A percentile compares a stretch with the other conserved stretches of the same genome.
These are phyloP conservation scores for Cinchona pubescens DNA, from an alignment of 257 asterid species.

Conservation along the genomic window DNA sequence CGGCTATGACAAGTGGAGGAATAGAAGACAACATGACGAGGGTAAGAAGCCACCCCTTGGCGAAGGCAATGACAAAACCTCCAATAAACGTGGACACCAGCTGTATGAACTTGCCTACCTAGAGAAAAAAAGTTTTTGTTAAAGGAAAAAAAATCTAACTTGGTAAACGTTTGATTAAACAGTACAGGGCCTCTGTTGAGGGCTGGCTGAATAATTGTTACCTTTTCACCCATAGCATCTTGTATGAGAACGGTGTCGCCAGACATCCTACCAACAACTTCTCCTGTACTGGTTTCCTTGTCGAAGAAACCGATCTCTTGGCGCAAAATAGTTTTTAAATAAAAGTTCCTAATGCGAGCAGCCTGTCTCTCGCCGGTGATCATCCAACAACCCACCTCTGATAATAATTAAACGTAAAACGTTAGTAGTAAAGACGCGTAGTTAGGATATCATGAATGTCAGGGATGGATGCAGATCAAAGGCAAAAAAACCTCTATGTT, in stretches of 20 bases:
- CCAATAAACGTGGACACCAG: conserved; percentile 64
- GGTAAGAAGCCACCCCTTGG: conserved; percentile 83
- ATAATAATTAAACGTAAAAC: not conserved
- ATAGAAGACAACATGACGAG: conserved; percentile 71
- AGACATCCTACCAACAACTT: conserved; percentile 82
- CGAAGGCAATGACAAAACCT: conserved; percentile 67
- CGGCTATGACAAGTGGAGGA: conserved; percentile 71
- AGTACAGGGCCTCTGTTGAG: not conserved
- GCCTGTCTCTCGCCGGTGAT: conserved; percentile 92
- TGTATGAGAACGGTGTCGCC: conserved; percentile 94
- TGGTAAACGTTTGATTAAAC: not conserved
- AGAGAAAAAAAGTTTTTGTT: not conserved
- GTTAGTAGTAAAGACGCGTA: not conserved
- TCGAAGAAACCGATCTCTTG: conserved; percentile 87
- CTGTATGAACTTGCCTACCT: conserved; percentile 86
- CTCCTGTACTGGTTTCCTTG: conserved; percentile 74
- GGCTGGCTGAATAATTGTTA: conserved; percentile 5
- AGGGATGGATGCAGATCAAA: not conserved
- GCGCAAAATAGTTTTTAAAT: conserved; percentile 58
- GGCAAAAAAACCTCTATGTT: not conserved
- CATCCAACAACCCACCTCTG: conserved; percentile 95
- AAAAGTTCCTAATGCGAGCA: conserved; percentile 64
- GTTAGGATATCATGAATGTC: not conserved
- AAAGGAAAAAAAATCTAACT: not conserved
- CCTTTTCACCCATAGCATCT: conserved; percentile 96